Conservation (phyloP, 805 yeast genomes). For the Brettanomyces anomalus region DNA sequence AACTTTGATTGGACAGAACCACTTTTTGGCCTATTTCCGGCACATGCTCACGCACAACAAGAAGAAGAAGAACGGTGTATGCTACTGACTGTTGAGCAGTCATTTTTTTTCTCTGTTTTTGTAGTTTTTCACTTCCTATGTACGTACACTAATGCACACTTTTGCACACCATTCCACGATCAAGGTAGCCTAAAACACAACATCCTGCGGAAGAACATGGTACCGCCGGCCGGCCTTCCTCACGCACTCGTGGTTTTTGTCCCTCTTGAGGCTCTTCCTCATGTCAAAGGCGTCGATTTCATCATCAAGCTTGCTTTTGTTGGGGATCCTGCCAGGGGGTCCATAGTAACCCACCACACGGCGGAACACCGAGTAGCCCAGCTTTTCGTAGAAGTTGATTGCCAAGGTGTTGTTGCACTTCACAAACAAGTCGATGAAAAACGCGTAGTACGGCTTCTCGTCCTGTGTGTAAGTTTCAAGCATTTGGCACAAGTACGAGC, state of each 20-base stretch:
- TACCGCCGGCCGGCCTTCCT: conserved; percentile 52
- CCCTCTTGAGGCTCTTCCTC: conserved; percentile 59
- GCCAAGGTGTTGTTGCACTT: conserved; percentile 79
- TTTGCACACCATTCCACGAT: not conserved
- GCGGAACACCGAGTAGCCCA: conserved; percentile 79
- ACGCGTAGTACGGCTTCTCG: conserved; percentile 63
- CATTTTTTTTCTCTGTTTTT: too few species aligned
- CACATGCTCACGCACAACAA: conserved; percentile 14
- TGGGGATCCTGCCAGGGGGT: conserved; percentile 25
- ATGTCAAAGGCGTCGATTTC: conserved; percentile 81
- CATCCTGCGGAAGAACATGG: conserved; percentile 59
- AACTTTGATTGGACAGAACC: conserved; percentile 7
- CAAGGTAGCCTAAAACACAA: conserved; percentile 34
- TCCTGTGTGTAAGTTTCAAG: conserved; percentile 62
- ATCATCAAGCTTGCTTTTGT: conserved; percentile 40
- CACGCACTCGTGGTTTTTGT: conserved; percentile 41
- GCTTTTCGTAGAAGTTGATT: conserved; percentile 68
- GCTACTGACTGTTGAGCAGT: too few species aligned
- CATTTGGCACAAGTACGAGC: conserved; percentile 66
- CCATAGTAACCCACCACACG: conserved; percentile 80
- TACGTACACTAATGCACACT: not conserved
- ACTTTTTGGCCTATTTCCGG: conserved; percentile 20
- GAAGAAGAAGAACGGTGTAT: conserved; percentile 1
- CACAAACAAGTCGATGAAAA: conserved; percentile 87
- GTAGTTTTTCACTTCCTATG: too few species aligned